Base-by-base conservation (phyloP, 345 rosid genomes). In the Abelmoschus esculentus region DNA sequence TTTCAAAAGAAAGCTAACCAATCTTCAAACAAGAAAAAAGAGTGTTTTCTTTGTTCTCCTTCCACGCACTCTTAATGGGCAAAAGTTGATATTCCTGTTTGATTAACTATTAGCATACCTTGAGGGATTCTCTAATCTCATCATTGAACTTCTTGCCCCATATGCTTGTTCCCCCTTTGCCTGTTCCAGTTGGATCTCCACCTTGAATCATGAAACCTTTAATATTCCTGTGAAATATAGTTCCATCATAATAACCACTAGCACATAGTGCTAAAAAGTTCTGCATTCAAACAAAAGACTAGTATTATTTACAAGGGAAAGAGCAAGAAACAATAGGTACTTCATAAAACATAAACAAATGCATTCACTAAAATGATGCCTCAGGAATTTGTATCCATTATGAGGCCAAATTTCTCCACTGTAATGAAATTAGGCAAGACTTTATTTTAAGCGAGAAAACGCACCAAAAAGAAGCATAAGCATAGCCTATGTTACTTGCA, bases 191-290 rank as follows among this genome's bases (percentile, higher is more conserved):
- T 1, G 99, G 99, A 75, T 95, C 99, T 64, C 99, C 99, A 26
- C 98, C 99, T 84, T 95, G 99, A 76, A 95, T 95, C 99, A 95
- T 95, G 77, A 91, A 95, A 49, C 99, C 97, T 76, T 91, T 95
- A 58, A 95, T 90, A 44, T 95, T 95, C 17, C 99, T 76, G 70
- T 95, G 99, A 78, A 91, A 95, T 72, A 91, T 77, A 59, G 97
- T 91, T 53, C 98, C 86, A 28, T 95, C 98, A 57, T 90, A 91
- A 74, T 88, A 95, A 15, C 98, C 96, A 72, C 99, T 91, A 2
- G 90, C 97, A 75, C 97, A 91, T 12, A 90, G 79, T 50, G 92
- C 99, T 90, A 95, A 80, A 70, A 91, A 95, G 75, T 95, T 95
- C 99, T 91, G 91, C 74, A 74, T 46, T 57, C 62, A 70, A 62